phyloP scores from a whole-genome alignment of 768 basidiomycete species.

The Hericium erinaceus region DNA sequence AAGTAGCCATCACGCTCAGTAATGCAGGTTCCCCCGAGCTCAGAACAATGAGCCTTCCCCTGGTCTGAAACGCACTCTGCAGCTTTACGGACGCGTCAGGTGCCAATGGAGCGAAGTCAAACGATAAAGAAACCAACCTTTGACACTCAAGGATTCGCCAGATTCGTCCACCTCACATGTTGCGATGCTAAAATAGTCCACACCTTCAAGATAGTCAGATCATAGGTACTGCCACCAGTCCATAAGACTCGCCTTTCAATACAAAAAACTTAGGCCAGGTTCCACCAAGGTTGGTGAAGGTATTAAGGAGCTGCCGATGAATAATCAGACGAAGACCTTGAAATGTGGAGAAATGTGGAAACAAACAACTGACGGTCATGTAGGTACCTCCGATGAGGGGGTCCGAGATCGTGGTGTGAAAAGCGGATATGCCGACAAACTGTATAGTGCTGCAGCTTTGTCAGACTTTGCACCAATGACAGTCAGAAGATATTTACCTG shows the following conservation, averaged over 20 bases:
- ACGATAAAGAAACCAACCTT: slow-evolving; percentile 32
- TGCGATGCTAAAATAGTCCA: slow-evolving; percentile 82
- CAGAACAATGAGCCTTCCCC: slow-evolving; percentile 71
- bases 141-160: slow-evolving; percentile 38
- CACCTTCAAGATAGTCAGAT: slow-evolving; percentile 36
- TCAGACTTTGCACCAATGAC: background rate
- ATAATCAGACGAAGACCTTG: background rate
- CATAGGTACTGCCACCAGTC: background rate
- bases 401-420: slow-evolving; percentile 94
- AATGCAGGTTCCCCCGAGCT: slow-evolving; percentile 70
- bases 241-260: slow-evolving; percentile 54
- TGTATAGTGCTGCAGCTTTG: slow-evolving; percentile 71
- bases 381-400: slow-evolving; percentile 97
- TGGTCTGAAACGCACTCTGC: slow-evolving; percentile 89
- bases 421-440: slow-evolving; percentile 98
- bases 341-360: background rate
- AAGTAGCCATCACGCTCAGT: slow-evolving; percentile 92
- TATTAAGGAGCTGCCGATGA: slow-evolving; percentile 70
- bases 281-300: slow-evolving; percentile 92
- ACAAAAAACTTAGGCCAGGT: slow-evolving; percentile 98
- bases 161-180: slow-evolving; percentile 67
- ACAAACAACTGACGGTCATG: slow-evolving; percentile 74
- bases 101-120: background rate
- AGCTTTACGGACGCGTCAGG: slow-evolving; percentile 31
- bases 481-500: slow-evolving; percentile 43